Evolutionary conservation across 140 eudicot genomes (phyloP), one percentile per base, ranked within the genome.

Genomic region (Anethum foeniculum): DNA sequence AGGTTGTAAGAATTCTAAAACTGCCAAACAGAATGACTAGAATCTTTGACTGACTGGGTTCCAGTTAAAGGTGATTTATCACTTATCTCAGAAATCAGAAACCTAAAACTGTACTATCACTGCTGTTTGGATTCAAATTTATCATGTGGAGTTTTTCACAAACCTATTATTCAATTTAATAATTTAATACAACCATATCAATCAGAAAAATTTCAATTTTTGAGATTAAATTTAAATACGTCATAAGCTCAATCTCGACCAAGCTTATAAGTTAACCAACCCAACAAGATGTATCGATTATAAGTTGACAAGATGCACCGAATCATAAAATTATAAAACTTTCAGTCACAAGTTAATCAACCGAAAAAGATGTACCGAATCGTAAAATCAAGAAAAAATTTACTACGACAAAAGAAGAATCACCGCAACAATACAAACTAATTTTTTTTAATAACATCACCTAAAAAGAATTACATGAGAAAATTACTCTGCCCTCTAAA

Each of bases 31-130:
- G 74, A 77, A 68, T 36, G 79, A 77, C 67, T 80, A 80, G 91
- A 88, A 86, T 86, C 91, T 88, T 88, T 88, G 91, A 86, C 89
- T 85, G 65, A 88, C 82, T 86, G 88, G 83, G 81, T 79, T 82
- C 87, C 83, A 76, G 60, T 32, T 78, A 82, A 81, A 76, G 73
- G 78, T 28, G 43, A 38, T 19, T 81, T 58, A 83, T 83, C 87
- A 87, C 91, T 49, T 79, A 83, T 25, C 2, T 2, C 86, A 85
- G 84, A 85, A 85, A 81, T 83, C 80, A 81, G 39, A 44, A 79
- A 77, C 39, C 36, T 67, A 58, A 76, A 88, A 75, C 76, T 82
- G 52, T 43, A 76, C 34, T 74, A 23, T 12, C 11, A 72, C 27
- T 15, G 0, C 54, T 47, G 23, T 28, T 9, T 15, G 60, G 46